phyloP scores from a whole-genome alignment of 106 monocot species.

The Apostasia ramifera region DNA sequence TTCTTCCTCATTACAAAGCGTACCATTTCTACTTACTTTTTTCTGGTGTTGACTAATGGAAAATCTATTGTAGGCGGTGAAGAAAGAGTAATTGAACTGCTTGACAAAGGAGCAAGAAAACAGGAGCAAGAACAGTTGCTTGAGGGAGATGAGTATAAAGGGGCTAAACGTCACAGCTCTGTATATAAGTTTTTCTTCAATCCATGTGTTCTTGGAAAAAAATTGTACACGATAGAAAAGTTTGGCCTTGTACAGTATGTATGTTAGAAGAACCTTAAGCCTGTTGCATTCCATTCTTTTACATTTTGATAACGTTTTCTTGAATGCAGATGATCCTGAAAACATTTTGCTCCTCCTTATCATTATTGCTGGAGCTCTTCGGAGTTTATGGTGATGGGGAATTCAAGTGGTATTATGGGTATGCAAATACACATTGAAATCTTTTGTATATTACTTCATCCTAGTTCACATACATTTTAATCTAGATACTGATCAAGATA shows the following conservation, averaged over 20 bases:
- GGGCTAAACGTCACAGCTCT: slow-evolving; percentile 7
- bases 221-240: slow-evolving; percentile 56
- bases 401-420: slow-evolving; percentile 92
- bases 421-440: slow-evolving; percentile 7
- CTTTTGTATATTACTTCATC: background rate
- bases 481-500: too few species aligned
- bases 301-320: background rate
- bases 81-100: slow-evolving; percentile 41
- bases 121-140: slow-evolving; percentile 35
- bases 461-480: too few species aligned
- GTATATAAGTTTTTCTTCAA: slow-evolving; percentile 49
- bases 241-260: slow-evolving; percentile 86
- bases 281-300: background rate
- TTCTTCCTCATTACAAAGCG: too few species aligned
- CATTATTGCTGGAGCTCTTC: slow-evolving; percentile 65
- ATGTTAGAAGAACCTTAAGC: slow-evolving; percentile 9
- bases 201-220: slow-evolving; percentile 46
- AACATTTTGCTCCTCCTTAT: slow-evolving; percentile 65
- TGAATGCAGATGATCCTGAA: slow-evolving; percentile 73
- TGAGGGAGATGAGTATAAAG: slow-evolving; percentile 28
- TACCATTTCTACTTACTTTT: too few species aligned
- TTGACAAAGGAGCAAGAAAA: slow-evolving; percentile 38
- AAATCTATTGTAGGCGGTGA: slow-evolving; percentile 52
- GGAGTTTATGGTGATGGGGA: slow-evolving; percentile 86
- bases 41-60: background rate